Evolutionary conservation across 164 flowering plant genomes (phyloP), one percentile per base, ranked within the genome.

Genomic region (Vitis rupestris): DNA sequence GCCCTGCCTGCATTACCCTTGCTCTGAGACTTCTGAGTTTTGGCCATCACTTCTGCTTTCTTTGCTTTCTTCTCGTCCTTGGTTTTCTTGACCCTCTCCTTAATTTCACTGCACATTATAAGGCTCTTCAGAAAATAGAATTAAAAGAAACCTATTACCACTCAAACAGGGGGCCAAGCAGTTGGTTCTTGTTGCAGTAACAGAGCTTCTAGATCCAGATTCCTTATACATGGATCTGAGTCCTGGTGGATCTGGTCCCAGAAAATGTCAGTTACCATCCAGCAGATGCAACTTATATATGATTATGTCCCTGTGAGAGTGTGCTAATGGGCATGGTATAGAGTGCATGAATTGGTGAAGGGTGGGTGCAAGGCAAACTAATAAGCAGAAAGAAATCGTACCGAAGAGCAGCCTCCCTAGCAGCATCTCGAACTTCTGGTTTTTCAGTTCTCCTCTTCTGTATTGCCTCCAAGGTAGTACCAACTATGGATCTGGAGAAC

Each of bases 31-130:
- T 80, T 78, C 51, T 80, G 81, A 0, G 78, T 4, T 73, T 84
- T 84, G 51, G 85, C 65, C 71, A 47, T 70, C 53, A 76, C 70
- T 67, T 84, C 87, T 9, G 85, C 87, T 54, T 82, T 82, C 72
- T 84, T 84, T 13, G 85, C 87, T 71, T 82, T 82, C 81, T 84
- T 82, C 44, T 80, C 84, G 61, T 82, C 87, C 77, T 84, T 84
- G 13, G 87, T 80, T 51, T 84, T 84, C 81, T 82, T 82, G 52
- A 82, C 73, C 65, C 87, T 78, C 70, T 80, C 87, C 75, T 84
- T 84, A 16, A 82, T 73, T 59, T 84, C 84, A 68, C 85, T 82
- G 81, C 62, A 71, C 3, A 54, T 27, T 19, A 69, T 5, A 61
- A 8, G 29, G 7, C 50, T 44, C 50, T 15, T 31, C 50, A 61